Evolutionary conservation across 2,329 filamentous ascomycete species (phyloP).

Genomic region (Xylariaceae sp.): DNA sequence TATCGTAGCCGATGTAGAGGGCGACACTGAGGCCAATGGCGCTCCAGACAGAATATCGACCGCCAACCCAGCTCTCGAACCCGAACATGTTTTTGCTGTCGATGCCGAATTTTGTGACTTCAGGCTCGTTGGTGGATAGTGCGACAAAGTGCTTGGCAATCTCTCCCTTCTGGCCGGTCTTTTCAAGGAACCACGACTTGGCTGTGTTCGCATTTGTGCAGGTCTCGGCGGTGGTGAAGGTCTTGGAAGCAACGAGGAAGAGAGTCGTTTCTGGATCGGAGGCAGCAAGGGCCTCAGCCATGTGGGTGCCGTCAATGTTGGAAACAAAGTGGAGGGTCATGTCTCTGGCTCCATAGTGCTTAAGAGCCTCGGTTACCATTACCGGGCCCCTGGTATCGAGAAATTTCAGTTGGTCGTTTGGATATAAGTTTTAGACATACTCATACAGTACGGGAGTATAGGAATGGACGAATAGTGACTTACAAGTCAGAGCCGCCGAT

Average conservation of each 20-base stretch:
- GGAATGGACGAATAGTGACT: constrained; percentile 38
- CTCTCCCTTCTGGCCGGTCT: constrained; percentile 70
- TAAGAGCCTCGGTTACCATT: constrained; percentile 98
- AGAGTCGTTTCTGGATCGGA: constrained; percentile 98
- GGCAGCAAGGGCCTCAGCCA: constrained; percentile 83
- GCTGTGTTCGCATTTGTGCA: constrained; percentile 95
- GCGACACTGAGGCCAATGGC: constrained; percentile 94
- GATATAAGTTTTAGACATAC: too few relatives aligned
- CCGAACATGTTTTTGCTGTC: constrained; percentile 99
- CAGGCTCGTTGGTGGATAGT: constrained; percentile 89
- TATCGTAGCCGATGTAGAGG: constrained; percentile 94
- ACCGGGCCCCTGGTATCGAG: constrained; percentile 71
- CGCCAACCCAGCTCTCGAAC: constrained; percentile 98
- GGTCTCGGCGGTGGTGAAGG: constrained; percentile 97
- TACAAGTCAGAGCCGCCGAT: constrained; percentile 98
- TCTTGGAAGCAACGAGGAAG: constrained; percentile 98
- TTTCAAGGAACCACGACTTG: constrained; percentile 94
- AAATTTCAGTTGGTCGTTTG: background rate
- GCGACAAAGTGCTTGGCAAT: constrained; percentile 99
- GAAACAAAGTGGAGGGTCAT: constrained; percentile 96
- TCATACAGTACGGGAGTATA: background rate
- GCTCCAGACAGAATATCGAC: constrained; percentile 98
- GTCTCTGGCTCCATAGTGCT: constrained; percentile 83
- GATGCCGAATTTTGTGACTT: constrained; percentile 98
- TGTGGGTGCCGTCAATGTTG: constrained; percentile 98